phyloP scores from a whole-genome alignment of 1,284 basidiomycete genomes.

The Neonothopanus nambi region DNA sequence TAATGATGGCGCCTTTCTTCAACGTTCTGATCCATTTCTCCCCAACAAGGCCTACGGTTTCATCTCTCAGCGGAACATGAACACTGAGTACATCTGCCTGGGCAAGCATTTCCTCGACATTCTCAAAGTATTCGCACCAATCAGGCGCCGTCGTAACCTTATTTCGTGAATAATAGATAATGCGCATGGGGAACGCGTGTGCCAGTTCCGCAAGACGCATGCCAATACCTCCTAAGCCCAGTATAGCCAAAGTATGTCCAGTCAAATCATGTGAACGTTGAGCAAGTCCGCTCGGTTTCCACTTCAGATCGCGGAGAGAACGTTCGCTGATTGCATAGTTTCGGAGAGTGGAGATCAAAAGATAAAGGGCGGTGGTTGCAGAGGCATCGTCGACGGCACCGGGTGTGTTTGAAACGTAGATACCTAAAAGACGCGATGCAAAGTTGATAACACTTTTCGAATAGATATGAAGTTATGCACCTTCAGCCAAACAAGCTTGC shows the following conservation, averaged over 20 bases:
- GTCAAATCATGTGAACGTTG: conserved; percentile 71
- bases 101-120: conserved; percentile 71
- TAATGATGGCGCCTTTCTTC: conserved; percentile 79
- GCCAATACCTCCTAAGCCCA: conserved; percentile 92
- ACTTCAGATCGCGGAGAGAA: conserved; percentile 56
- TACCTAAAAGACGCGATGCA: conserved; percentile 47
- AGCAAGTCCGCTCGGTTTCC: conserved; percentile 54
- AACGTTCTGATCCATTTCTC: conserved; percentile 78
- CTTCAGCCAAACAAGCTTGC: conserved; percentile 67
- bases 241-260: conserved; percentile 78
- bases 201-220: conserved; percentile 66
- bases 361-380: conserved; percentile 85
- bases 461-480: conserved; percentile 32
- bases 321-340: conserved; percentile 77
- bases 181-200: conserved; percentile 82
- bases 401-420: conserved; percentile 88
- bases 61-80: conserved; percentile 68
- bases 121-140: conserved; percentile 76
- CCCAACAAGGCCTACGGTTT: conserved; percentile 78
- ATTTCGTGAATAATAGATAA: conserved; percentile 79
- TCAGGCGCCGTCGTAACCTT: conserved; percentile 59
- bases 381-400: conserved; percentile 91
- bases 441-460: background rate
- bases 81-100: conserved; percentile 83
- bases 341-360: conserved; percentile 82